Conservation (phyloP, 2,329 filamentous ascomycete genomes). For the Aureobasidium namibiae region DNA sequence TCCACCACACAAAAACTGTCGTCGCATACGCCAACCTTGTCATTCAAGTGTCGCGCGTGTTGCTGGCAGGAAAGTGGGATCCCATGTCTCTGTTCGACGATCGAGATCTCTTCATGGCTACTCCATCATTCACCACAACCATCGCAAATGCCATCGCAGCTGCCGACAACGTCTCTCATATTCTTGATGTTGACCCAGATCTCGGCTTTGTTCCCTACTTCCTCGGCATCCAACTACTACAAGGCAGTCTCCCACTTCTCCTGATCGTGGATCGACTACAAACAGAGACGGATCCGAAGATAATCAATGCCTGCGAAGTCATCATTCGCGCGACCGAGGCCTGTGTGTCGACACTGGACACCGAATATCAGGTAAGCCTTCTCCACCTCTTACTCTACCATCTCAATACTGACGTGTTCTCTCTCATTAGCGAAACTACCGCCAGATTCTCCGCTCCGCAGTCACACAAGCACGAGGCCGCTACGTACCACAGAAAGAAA, state of each 20-base stretch:
- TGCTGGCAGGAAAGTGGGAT: conserved; percentile 12
- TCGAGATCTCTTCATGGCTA: conserved; percentile 14
- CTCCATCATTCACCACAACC: conserved; percentile 9
- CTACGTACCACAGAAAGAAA: conserved; percentile 12
- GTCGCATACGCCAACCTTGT: conserved; percentile 11
- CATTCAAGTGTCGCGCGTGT: conserved; percentile 8
- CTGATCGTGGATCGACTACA: conserved; percentile 13
- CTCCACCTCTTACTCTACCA: neutral
- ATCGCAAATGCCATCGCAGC: conserved; percentile 12
- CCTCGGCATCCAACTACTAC: conserved; percentile 8
- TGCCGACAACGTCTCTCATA: conserved; percentile 10
- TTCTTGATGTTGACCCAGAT: conserved; percentile 10
- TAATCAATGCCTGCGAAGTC: conserved; percentile 12
- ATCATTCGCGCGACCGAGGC: conserved; percentile 12
- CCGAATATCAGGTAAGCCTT: conserved; percentile 6
- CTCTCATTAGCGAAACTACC: conserved; percentile 3
- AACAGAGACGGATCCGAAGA: conserved; percentile 11
- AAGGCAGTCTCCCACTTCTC: conserved; percentile 10
- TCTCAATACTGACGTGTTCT: neutral
- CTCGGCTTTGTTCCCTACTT: conserved; percentile 11
- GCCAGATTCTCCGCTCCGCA: conserved; percentile 9
- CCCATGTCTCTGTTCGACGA: conserved; percentile 11
- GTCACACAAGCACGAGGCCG: conserved; percentile 12
- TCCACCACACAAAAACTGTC: conserved; percentile 11
- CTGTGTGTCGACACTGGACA: conserved; percentile 10